These are phyloP conservation scores for Blastobotrys persicus DNA, from an alignment of 1,139 yeast species.

Conservation along the genomic window DNA sequence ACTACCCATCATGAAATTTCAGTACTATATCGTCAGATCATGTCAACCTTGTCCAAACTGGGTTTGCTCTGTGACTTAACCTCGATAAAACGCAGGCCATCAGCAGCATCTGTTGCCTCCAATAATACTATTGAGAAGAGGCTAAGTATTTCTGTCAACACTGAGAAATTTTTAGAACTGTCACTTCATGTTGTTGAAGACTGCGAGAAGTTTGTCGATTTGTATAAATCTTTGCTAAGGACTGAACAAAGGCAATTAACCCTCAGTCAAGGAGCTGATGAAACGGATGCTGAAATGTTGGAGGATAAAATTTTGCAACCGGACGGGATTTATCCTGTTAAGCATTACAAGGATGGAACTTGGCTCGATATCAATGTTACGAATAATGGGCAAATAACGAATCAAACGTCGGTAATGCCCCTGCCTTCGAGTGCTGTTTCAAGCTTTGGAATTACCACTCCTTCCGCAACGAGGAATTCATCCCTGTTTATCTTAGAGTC, in stretches of 20 bases:
- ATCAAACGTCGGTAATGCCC: conserved; percentile 2
- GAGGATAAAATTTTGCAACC: conserved; percentile 21
- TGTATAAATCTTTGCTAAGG: conserved; percentile 13
- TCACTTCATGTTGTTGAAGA: conserved; percentile 12
- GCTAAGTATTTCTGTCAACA: not conserved
- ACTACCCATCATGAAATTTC: conserved; percentile 27
- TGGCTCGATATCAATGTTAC: conserved; percentile 26
- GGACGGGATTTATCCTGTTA: conserved; percentile 24
- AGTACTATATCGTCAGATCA: conserved; percentile 27
- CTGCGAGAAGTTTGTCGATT: conserved; percentile 14
- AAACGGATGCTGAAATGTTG: conserved; percentile 7
- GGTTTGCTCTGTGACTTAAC: conserved; percentile 26
- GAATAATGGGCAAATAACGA: conserved; percentile 20
- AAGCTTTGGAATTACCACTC: conserved; percentile 12
- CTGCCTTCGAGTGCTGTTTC: conserved; percentile 3
- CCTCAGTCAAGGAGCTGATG: not conserved
- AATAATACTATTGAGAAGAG: not conserved
- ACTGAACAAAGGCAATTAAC: conserved; percentile 4
- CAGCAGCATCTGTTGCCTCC: conserved; percentile 7
- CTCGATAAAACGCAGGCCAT: conserved; percentile 20
- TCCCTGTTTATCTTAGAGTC: conserved; percentile 17
- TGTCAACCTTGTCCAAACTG: conserved; percentile 27
- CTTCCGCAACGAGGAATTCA: conserved; percentile 4
- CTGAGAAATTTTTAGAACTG: conserved; percentile 18
- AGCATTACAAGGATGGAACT: conserved; percentile 27